Evolutionary conservation across 1,284 basidiomycete genomes (phyloP), one percentile per base, ranked within the genome.

Genomic region (Marasmius oreades): DNA sequence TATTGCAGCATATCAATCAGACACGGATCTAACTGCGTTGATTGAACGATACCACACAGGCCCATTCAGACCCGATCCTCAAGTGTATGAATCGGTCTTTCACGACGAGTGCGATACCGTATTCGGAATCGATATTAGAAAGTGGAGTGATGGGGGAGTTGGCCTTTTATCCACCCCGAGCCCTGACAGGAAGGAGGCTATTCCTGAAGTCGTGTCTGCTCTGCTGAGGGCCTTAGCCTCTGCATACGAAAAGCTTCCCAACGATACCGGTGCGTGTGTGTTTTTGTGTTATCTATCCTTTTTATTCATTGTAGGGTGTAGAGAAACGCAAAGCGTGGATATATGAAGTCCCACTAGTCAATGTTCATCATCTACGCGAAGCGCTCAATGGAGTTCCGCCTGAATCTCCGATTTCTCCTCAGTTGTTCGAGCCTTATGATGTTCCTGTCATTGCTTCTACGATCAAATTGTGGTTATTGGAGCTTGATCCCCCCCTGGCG

Each of bases 271-370:
- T 88, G 58, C 66, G 82, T 73, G 5, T 11, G 56, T 55, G 26
- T 55, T 46, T 7, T 39, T 37, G 8, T 47, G 22, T 12, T 22
- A 12, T 53, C 20, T 55, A 22, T 51, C 2, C 22, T 16, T 51
- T 4, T 4, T 28, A 14, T 28, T 36, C 51, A 10, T 51, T 39
- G 59, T 61, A 37, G 66, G 47, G 54, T 53, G 10, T 46, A 86
- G 95, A 96, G 70, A 90, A 86, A 69, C 85, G 95, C 60, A 93
- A 90, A 73, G 78, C 86, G 1, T 98, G 95, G 95, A 92, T 98
- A 59, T 96, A 97, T 68, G 87, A 92, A 63, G 92, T 95, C 1
- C 92, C 94, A 0, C 79, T 98, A 22, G 76, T 82, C 3, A 84
- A 86, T 28, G 81, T 89, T 5, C 95, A 97, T 66, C 86, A 88